Base-by-base conservation (phyloP, 352 stramenopile genomes). In the Achlya hypogyna region DNA sequence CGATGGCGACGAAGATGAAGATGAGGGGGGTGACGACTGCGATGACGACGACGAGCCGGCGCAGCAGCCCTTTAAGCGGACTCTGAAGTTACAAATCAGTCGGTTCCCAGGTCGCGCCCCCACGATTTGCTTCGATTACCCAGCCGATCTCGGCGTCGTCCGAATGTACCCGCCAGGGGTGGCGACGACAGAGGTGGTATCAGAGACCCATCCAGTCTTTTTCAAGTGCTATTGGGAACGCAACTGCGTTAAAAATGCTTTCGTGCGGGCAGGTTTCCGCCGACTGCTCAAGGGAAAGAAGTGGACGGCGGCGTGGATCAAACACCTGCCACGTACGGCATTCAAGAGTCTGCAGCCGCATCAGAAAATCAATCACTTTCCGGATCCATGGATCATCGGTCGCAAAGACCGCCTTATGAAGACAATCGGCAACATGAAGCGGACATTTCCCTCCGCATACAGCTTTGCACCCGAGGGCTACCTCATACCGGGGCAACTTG, bases 231-330 rank as follows among this genome's bases (percentile, higher is more conserved):
- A 93, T 40, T 97, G 89, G 89, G 89, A 96, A 62, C 83, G 89
- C 31, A 96, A 96, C 70, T 96, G 87, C 65, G 84, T 97, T n/a
- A 96, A 96, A 72, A 94, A 96, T 53, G 84, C 88, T 0, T 96
- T 97, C 53, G 78, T 77, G 9, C 74, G 76, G 8, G 88, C 88
- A 0, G 89, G 89, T 0, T 71, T 97, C 35, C 69, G 70, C 1
- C 82, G 87, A 20, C 85, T 79, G 12, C 75, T 72, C 58, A 69
- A 69, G 27, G 58, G 38, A 1, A 88, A 86, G 62, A 83, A 79
- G 29, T 82, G 74, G 76, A 75, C 66, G 2, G 72, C 66, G 12
- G 84, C 83, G 23, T 91, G 78, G 86, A 78, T 76, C 8, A 91
- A 91, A 72, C 82, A 87, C 53, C 78, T 91, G 34, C 69, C 77